Conservation (phyloP, 2,329 filamentous ascomycete species). For the Fusarium sp. region DNA sequence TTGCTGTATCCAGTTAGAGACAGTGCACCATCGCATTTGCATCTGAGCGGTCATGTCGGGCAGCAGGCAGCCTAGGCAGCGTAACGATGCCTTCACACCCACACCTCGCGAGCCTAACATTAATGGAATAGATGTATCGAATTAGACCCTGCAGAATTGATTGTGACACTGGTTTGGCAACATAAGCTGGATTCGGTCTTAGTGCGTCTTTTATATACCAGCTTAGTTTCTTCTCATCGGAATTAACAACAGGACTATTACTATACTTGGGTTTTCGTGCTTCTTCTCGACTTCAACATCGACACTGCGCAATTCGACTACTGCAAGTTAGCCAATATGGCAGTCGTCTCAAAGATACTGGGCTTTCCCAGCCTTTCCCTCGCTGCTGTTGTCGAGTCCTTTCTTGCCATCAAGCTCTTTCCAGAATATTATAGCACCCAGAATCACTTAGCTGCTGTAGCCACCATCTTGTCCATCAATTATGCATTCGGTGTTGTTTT, state of each 20-base stretch:
- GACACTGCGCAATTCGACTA: not conserved
- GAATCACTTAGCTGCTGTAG: conserved; percentile 30
- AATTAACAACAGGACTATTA: not conserved
- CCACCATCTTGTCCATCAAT: conserved; percentile 28
- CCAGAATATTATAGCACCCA: conserved; percentile 34
- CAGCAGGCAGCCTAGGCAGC: no score
- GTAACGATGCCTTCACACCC: conserved; percentile 6
- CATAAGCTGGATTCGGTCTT: not conserved
- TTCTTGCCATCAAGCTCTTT: conserved; percentile 47
- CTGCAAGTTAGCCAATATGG: conserved; percentile 21
- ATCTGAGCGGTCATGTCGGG: not conserved
- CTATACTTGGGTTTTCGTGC: not conserved
- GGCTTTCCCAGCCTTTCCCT: conserved; percentile 33
- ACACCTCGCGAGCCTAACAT: not conserved
- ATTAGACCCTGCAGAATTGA: not conserved
- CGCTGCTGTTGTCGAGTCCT: conserved; percentile 43
- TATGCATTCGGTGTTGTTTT: conserved; percentile 40
- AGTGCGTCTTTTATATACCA: not conserved
- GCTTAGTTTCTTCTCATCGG: not conserved
- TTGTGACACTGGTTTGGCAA: not conserved
- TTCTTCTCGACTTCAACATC: not conserved
- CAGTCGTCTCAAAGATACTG: conserved; percentile 27
- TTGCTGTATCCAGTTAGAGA: not conserved
- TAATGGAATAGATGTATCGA: not conserved
- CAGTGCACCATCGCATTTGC: not conserved